Base-by-base conservation (phyloP, 352 stramenopile genomes). In the Thalassiosira pacifica region DNA sequence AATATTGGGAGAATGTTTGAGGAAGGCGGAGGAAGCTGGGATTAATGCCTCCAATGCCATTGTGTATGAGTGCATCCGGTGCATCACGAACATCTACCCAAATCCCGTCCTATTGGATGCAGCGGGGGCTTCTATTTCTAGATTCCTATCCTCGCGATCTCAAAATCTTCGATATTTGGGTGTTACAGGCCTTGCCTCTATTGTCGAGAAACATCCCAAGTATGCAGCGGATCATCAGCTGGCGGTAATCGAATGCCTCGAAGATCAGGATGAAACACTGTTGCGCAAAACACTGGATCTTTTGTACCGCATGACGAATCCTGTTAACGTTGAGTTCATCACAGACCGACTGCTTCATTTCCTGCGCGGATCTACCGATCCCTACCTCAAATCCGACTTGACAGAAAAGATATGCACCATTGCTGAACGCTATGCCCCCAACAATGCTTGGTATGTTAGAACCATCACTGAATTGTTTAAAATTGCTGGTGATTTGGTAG, bases 21-120 rank as follows among this genome's bases (percentile, higher is more conserved):
- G 98, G 69, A 97, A 98, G 82, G 98, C 98, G 11, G 83, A 89
- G 22, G 98, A 99, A 91, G 98, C 98, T 11, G 98, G 98, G 10
- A 99, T 99, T 86, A 99, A 99, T 93, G 98, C 99, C 3, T 98
- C 98, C 40, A 99, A 99, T 92, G 98, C 98, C 18, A 99, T 99
- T 86, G 98, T 99, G 55, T 99, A 99, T 93, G 98, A 99, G 88
- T 99, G 97, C 87, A 96, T 99, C 65, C 95, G 97, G 74, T 99
- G 97, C 18, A 98, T 99, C 81, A 99, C 98, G 32, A 98, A 94
- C 9, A 99, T 99, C 89, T 99, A 99, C 95, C 98, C 98, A 60
- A 99, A 99, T 91, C 95, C 95, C 52, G 98, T 96, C 61, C 88
- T 99, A 68, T 92, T 99, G 65, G 98, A 99, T 91, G 96, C 97